Base-by-base conservation (phyloP, 2,329 filamentous ascomycete genomes). In the Thielaviopsis populi region DNA sequence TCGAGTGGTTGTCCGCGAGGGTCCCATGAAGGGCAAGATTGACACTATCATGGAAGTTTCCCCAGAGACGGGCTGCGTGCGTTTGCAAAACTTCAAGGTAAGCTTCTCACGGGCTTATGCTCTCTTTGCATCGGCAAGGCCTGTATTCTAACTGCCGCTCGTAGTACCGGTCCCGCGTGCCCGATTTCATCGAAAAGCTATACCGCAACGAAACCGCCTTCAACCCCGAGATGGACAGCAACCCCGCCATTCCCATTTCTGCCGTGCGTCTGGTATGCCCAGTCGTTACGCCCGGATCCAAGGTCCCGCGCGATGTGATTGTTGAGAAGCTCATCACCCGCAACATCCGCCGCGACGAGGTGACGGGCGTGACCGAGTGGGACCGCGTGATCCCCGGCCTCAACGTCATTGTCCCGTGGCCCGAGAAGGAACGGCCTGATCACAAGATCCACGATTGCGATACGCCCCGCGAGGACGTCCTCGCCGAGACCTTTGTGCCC, bases 191-290 rank as follows among this genome's bases (percentile, higher is more conserved):
- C 13, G 61, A 61, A 37, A 62, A 59, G 54, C 17, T 61, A 17
- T 41, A 61, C 65, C 76, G 76, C 68, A 69, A 68, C 78, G 79
- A 69, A 64, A 74, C 78, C 74, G 70, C 74, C 65, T 64, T 43
- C 30, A 54, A 63, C 67, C 10, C 67, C 56, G 75, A 71, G 75
- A 64, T 69, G 73, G 60, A 72, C 75, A 42, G 79, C 65, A 77
- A 80, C 69, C 72, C 82, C 62, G 77, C 84, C 40, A 73, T 95
- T 40, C 80, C 87, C 63, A 79, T 95, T 70, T 80, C 82, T 41
- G 79, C 88, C 67, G 79, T 97, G 68, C 88, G 89, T 65, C 88
- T 96, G 41, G 89, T 97, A 59, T 84, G 89, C 71, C 85, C 89
- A 24, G 77, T 95, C 63, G 78, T 78, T 60, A 83, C 94, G 72